Evolutionary conservation across 306 rosid species (phyloP), one percentile per base, ranked within the genome.

Genomic region (Rosa rugosa): DNA sequence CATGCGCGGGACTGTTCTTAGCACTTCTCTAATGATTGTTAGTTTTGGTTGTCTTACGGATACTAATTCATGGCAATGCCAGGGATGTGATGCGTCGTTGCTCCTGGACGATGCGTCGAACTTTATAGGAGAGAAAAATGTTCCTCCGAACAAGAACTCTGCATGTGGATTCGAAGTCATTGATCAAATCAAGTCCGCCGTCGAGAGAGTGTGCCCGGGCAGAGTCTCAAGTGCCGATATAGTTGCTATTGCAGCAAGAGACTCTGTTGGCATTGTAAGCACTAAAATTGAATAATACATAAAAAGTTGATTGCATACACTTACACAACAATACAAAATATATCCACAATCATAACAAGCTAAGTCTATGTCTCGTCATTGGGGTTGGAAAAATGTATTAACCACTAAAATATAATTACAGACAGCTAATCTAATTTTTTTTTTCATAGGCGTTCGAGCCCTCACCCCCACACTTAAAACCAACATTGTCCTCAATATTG

Each of bases 31-130:
- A 22, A 59, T 5, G 9, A n/a, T 31, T 31, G n/a, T 14, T 64
- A 16, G 38, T 64, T 42, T 69, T 20, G 47, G 44, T 38, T 17
- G 71, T 66, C 71, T 3, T 16, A 66, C 10, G 42, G 38, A 66
- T 66, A 69, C 46, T 69, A 42, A 7, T 47, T 51, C 45, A 1
- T 6, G 41, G 65, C 36, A 90, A 62, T 62, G 67, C 18, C 38
- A 62, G 97, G 98, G 98, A 54, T 94, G 98, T 74, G 98, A 94
- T 60, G 98, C 97, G 38, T 92, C 97, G 1, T 41, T 94, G 80
- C 83, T 94, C 5, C 85, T 94, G 0, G 98, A 94, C 34, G 97
- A 90, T 77, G 86, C 92, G 16, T 80, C 93, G 14, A 89, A 60
- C 20, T 83, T 94, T 45, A 80, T 40, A 0, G 98, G 97, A 56